Percentiles rank a stretch among this genome's conserved stretches.
Evolutionary conservation across 306 rosid species (phyloP).

Genomic region (Alnus glutinosa): DNA sequence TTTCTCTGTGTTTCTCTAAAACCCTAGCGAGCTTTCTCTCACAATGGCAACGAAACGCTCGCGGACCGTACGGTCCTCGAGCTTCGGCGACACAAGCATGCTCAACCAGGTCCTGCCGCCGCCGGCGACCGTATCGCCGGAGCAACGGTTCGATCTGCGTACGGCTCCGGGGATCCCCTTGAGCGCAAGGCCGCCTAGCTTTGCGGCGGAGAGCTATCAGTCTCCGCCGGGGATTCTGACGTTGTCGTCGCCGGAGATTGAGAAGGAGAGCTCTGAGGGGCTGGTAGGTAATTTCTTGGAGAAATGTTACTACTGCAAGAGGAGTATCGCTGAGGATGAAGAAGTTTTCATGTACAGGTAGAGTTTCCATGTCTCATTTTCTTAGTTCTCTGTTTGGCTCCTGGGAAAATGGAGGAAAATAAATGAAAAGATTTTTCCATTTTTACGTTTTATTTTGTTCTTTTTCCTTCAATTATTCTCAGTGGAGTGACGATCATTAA

Average conservation of each 20-base stretch:
- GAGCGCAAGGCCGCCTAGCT: conserved; percentile 1
- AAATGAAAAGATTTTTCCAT: background rate
- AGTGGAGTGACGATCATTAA: background rate
- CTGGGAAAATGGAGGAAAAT: background rate
- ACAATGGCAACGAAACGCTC: conserved; percentile 8
- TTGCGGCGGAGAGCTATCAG: background rate
- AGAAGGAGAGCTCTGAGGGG: background rate
- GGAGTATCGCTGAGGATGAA: background rate
- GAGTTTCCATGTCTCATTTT: background rate
- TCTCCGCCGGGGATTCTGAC: conserved; percentile 3
- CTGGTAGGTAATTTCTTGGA: conserved; percentile 15
- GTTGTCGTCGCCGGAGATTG: conserved; percentile 16
- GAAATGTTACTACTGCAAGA: conserved; percentile 22
- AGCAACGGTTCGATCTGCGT: background rate
- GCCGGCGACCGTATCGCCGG: background rate
- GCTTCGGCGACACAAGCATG: background rate
- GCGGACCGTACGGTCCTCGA: background rate
- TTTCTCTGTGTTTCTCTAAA: conserved; percentile 4
- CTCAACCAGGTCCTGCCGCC: conserved; percentile 13
- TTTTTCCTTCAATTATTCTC: background rate
- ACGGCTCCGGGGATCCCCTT: background rate
- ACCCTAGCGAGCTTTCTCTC: conserved; percentile 11
- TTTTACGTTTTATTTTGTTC: background rate
- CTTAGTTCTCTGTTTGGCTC: background rate
- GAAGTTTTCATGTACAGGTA: conserved; percentile 35